Percentiles rank a stretch among this genome's conserved stretches.
These are phyloP conservation scores for Phanerodontia chrysosporium DNA, from an alignment of 768 basidiomycete species.

Conservation along the genomic window DNA sequence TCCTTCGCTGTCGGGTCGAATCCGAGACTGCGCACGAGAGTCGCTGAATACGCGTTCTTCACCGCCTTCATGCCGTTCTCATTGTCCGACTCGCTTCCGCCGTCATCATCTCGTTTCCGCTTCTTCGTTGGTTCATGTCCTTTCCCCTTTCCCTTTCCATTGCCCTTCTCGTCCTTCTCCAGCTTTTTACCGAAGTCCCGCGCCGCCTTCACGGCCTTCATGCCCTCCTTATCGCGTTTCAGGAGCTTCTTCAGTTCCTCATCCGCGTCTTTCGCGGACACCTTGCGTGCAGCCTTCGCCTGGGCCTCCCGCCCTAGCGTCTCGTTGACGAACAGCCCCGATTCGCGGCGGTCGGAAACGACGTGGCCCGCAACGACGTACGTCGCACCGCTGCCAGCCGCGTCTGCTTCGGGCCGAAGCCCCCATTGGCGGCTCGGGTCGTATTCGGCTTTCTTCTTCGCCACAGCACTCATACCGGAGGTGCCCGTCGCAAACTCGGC, in stretches of 20 bases:
- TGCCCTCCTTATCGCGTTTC: constrained; percentile 63
- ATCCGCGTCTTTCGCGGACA: constrained; percentile 58
- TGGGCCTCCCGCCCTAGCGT: constrained; percentile 77
- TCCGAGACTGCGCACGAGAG: constrained; percentile 66
- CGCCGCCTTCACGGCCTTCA: constrained; percentile 59
- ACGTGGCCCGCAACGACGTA: constrained; percentile 83
- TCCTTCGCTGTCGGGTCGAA: constrained; percentile 71
- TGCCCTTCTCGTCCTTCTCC: constrained; percentile 16
- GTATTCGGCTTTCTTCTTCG: constrained; percentile 49
- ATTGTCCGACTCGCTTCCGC: constrained; percentile 8
- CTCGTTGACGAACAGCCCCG: constrained; percentile 54
- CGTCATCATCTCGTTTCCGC: constrained; percentile 8
- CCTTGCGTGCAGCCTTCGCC: constrained; percentile 64
- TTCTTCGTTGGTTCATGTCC: constrained; percentile 17
- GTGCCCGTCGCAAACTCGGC: constrained; percentile 86
- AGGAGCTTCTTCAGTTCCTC: constrained; percentile 54
- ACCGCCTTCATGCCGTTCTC: constrained; percentile 11
- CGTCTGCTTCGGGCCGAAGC: constrained; percentile 50
- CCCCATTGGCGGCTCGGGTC: constrained; percentile 78
- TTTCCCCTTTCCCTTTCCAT: constrained; percentile 16
- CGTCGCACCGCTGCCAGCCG: constrained; percentile 40
- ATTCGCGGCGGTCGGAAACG: constrained; percentile 42
- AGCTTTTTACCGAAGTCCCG: constrained; percentile 40
- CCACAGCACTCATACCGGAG: constrained; percentile 58
- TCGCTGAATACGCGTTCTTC: constrained; percentile 58